Evolutionary conservation across 2,329 filamentous ascomycete genomes (phyloP), one percentile per base, ranked within the genome.

Genomic region (Emmonsia crescens): DNA sequence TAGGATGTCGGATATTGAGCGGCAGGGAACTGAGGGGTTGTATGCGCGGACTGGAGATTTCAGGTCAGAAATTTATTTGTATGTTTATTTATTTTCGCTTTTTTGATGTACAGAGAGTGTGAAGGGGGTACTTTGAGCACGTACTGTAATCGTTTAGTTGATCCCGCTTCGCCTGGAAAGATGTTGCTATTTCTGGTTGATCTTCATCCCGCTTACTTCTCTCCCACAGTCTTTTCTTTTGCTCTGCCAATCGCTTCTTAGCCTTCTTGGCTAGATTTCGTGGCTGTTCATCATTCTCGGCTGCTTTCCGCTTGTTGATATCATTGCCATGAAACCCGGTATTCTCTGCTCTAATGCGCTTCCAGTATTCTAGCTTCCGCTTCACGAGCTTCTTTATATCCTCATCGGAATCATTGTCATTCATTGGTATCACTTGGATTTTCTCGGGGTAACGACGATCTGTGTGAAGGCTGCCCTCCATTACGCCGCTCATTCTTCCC

Each of bases 401-500:
- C 61, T 82, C 77, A 31, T 80, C 72, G 16, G 74, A 73, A 6
- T 82, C 78, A 0, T 69, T 67, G 38, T 79, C 73, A 9, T 82
- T 73, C 42, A 89, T 67, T 10, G 81, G 71, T 12, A 75, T 74
- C n/a, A 93, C 77, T 49, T 83, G 78, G n/a, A 90, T 68, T 66
- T 83, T 85, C 8, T 76, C 67, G 1, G 77, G 76, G 65, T 75
- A 77, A 1, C 68, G 67, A 5, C 74, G 74, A 67, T 94, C 89
- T 59, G 80, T 79, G 66, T 87, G 85, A 27, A 96, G 73, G 60
- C 79, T 83, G 1, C 89, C 92, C 72, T 96, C 91, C 0, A 96
- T 76, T 62, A 82, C 82, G 3, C 73, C 70, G 31, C 72, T 77
- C 55, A 80, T 78, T 57, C 70, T 77, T 14, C 82, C 82, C 24